Evolutionary conservation across 768 basidiomycete species (phyloP), one percentile per base, ranked within the genome.

Genomic region (Pleurotus eryngii): DNA sequence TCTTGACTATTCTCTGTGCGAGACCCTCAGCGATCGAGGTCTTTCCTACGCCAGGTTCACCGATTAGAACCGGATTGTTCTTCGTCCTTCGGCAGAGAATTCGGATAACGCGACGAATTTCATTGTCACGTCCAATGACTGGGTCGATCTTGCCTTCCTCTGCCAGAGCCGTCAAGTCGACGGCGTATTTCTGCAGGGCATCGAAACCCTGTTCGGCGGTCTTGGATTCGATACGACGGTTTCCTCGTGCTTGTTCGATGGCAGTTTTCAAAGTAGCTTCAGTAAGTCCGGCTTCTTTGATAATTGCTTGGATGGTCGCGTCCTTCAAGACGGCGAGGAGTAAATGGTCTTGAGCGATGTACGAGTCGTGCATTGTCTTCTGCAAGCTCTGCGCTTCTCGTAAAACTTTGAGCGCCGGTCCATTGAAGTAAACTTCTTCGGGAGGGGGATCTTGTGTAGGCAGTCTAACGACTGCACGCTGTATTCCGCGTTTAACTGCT

Each of bases 51-150:
- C 96, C 90, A 47, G 90, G 91, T 72, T 92, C 93, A 60, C 95
- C 95, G 63, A 98, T 93, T 22, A 98, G 84, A 40, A 97, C 92
- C n/a, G 96, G 94, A 65, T 96, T 97, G 67, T 95, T 95, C 72
- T 98, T 98, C 2, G 94, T 97, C 85, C 87, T 82, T 77, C 89
- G 75, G 62, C 90, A 93, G 35, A 95, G 79, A 62, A 94, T 91
- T 45, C 92, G 87, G 55, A 94, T 81, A 40, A 81, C 85, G 46
- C 94, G 83, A 51, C 94, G 82, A 61, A 97, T 95, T 68, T 95
- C 94, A 62, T 94, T 89, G 68, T 96, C 94, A 53, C 93, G 84
- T 7, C 95, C 94, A 57, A 97, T 93, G 26, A 95, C 91, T 3
- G 95, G 95, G 69, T 97, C 95, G n/a, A 96, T 84, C 70, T 95